These are phyloP conservation scores for Pseudocercospora fuligena DNA, from an alignment of 2,329 filamentous ascomycete species.

Conservation along the genomic window DNA sequence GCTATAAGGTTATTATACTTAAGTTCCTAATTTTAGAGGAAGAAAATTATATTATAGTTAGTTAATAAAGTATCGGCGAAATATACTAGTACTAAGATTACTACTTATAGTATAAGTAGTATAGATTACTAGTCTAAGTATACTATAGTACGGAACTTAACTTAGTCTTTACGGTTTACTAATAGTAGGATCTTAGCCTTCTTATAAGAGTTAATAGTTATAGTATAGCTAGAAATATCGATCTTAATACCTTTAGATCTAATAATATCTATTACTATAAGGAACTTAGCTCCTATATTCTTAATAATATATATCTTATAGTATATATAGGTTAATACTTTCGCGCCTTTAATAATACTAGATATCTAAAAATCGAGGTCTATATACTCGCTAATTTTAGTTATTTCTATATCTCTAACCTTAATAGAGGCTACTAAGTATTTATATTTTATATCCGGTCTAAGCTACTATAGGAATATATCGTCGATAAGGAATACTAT, in stretches of 20 bases:
- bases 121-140: not conserved
- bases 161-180: not conserved
- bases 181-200: not conserved
- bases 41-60: not conserved
- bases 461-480: not conserved
- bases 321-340: not conserved
- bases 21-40: not conserved
- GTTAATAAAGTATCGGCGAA: not conserved
- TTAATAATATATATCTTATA: not conserved
- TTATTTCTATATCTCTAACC: not conserved
- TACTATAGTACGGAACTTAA: not conserved
- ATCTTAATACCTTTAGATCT: not conserved
- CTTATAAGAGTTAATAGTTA: not conserved
- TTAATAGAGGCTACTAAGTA: not conserved
- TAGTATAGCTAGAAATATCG: not conserved
- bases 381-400: not conserved
- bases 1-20: not conserved
- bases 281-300: not conserved
- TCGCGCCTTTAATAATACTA: not conserved
- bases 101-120: not conserved
- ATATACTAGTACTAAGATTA: not conserved
- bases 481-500: not conserved
- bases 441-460: not conserved
- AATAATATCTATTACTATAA: not conserved
- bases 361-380: not conserved